Conservation (phyloP, 2,329 filamentous ascomycete species). For the Tolypocladium album region DNA sequence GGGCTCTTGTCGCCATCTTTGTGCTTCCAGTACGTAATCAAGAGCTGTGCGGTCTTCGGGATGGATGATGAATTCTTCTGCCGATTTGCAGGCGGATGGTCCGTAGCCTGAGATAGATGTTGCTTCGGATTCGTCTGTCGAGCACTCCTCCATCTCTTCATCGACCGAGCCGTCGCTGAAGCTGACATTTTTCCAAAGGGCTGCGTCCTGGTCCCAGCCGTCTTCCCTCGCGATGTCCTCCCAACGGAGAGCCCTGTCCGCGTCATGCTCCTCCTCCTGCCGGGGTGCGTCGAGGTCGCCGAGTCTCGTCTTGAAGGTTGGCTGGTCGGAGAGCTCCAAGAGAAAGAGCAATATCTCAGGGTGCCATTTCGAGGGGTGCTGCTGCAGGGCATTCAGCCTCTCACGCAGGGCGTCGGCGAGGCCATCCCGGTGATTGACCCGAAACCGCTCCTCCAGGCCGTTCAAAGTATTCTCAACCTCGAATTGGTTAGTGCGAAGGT, state of each 20-base stretch:
- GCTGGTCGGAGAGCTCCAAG: constrained; percentile 71
- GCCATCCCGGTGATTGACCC: constrained; percentile 66
- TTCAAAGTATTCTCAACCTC: constrained; percentile 54
- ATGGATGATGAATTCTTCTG: constrained; percentile 22
- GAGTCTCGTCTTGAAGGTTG: constrained; percentile 58
- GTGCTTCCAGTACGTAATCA: constrained; percentile 18
- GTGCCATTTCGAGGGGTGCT: constrained; percentile 48
- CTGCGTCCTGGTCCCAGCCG: constrained; percentile 55
- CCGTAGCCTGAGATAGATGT: constrained; percentile 19
- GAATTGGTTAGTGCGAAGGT: constrained; percentile 64
- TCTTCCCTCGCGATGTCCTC: constrained; percentile 69
- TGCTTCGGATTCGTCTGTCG: constrained; percentile 25
- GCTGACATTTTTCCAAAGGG: constrained; percentile 61
- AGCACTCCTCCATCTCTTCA: constrained; percentile 21
- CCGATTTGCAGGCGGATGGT: constrained; percentile 13
- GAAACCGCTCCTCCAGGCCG: constrained; percentile 78
- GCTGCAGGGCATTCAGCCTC: constrained; percentile 47
- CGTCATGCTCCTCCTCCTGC: constrained; percentile 25
- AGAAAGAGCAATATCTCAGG: constrained; percentile 74
- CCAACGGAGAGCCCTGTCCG: constrained; percentile 55
- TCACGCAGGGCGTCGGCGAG: constrained; percentile 60
- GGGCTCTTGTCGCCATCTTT: constrained; percentile 23
- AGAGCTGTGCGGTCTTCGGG: constrained; percentile 20
- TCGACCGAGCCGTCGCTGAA: constrained; percentile 58
- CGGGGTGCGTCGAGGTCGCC: constrained; percentile 48